phyloP scores from a whole-genome alignment of 306 rosid species.

The Trifolium repens region DNA sequence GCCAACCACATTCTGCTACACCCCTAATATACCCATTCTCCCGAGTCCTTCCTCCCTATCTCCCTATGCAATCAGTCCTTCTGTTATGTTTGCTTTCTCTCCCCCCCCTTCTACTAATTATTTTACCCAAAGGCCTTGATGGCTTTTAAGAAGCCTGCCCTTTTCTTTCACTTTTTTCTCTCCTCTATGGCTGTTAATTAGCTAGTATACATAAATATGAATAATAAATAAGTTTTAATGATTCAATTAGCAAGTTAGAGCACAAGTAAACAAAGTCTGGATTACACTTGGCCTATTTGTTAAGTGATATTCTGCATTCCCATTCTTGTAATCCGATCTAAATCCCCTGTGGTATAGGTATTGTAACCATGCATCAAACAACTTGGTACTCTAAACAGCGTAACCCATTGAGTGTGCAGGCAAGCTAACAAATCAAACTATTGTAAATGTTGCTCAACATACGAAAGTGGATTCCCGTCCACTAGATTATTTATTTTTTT shows the following conservation, averaged over 20 bases:
- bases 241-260: constrained; percentile 14
- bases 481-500: not conserved
- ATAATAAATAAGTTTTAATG: not conserved
- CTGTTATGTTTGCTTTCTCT: constrained; percentile 8
- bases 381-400: constrained; percentile 2
- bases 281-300: not conserved
- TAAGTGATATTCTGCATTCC: not conserved
- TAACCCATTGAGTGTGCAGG: not conserved
- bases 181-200: constrained; percentile 4
- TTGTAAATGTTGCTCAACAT: not conserved
- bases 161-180: not conserved
- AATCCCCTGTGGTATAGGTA: not conserved
- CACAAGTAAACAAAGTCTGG: not conserved
- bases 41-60: not conserved
- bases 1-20: not conserved
- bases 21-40: not conserved
- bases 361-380: constrained; percentile 13
- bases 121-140: not conserved
- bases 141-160: constrained; percentile 3
- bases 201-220: constrained; percentile 6
- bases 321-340: constrained; percentile 18
- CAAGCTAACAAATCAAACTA: constrained; percentile 12
- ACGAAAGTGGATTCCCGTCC: constrained; percentile 23
- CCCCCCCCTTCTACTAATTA: not conserved
- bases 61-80: constrained; percentile 2